Conservation (phyloP, 2,329 filamentous ascomycete species). For the Myrmaecium sp. region DNA sequence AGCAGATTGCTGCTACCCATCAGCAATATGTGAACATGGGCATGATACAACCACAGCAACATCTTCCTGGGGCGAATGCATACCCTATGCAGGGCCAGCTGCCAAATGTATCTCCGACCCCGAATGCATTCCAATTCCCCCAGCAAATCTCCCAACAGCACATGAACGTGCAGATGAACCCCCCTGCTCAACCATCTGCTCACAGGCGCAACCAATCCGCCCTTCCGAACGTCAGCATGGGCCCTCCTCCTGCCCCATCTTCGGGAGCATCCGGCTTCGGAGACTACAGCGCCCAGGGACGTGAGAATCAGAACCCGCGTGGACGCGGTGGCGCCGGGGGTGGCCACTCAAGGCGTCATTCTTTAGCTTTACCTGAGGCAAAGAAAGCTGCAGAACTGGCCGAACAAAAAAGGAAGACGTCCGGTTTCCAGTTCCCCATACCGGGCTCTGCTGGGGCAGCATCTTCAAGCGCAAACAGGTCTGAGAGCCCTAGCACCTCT, state of each 20-base stretch:
- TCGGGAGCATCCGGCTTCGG: constrained; percentile 74
- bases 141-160: constrained; percentile 38
- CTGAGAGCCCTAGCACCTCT: constrained; percentile 35
- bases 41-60: constrained; percentile 76
- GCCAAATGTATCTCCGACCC: constrained; percentile 58
- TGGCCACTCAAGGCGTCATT: constrained; percentile 88
- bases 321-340: constrained; percentile 52
- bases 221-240: constrained; percentile 81
- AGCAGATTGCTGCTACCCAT: constrained; percentile 90
- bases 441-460: constrained; percentile 44
- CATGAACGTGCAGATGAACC: constrained; percentile 55
- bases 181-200: constrained; percentile 60
- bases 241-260: constrained; percentile 80
- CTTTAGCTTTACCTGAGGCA: constrained; percentile 81
- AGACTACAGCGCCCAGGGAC: constrained; percentile 51
- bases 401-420: constrained; percentile 89
- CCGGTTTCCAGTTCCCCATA: constrained; percentile 84
- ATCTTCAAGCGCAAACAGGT: constrained; percentile 31
- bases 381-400: constrained; percentile 95
- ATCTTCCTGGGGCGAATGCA: constrained; percentile 41
- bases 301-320: constrained; percentile 52
- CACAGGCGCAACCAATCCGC: constrained; percentile 98
- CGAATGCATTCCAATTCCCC: constrained; percentile 75
- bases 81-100: constrained; percentile 65
- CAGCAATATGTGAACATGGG: constrained; percentile 98